These are phyloP conservation scores for Pezicula neosporulosa DNA, from an alignment of 2,329 filamentous ascomycete species.

Conservation along the genomic window DNA sequence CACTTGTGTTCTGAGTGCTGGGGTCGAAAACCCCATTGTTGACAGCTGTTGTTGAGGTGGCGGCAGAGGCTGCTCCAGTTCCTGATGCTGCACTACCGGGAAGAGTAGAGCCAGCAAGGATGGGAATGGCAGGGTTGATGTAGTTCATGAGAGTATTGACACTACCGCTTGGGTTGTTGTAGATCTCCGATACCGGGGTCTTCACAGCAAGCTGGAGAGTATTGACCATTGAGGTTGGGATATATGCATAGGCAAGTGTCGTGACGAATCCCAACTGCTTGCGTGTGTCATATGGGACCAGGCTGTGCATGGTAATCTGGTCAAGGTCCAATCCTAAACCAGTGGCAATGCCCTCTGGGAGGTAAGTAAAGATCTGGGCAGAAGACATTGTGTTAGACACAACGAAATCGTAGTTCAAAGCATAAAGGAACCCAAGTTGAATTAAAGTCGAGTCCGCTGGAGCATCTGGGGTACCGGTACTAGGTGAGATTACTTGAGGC, in stretches of 20 bases:
- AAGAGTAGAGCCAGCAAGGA: constrained; percentile 38
- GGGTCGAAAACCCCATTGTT: constrained; percentile 38
- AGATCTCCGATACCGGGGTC: constrained; percentile 69
- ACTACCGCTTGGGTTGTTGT: constrained; percentile 65
- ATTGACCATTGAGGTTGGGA: constrained; percentile 67
- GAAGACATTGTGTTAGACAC: constrained; percentile 67
- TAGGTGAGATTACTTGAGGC: constrained; percentile 25
- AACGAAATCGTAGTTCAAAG: constrained; percentile 83
- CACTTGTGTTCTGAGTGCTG: constrained; percentile 37
- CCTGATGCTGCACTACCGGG: constrained; percentile 24
- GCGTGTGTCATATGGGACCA: constrained; percentile 75
- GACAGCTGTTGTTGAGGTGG: constrained; percentile 26
- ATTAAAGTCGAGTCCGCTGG: constrained; percentile 63
- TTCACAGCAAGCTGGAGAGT: constrained; percentile 66
- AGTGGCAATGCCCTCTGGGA: constrained; percentile 58
- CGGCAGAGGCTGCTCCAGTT: constrained; percentile 35
- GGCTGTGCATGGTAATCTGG: constrained; percentile 63
- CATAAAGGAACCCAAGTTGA: constrained; percentile 79
- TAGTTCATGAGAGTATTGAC: constrained; percentile 70
- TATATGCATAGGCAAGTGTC: constrained; percentile 73
- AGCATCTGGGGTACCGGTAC: constrained; percentile 9
- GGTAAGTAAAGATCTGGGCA: constrained; percentile 77
- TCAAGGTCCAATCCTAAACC: constrained; percentile 45
- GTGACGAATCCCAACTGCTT: constrained; percentile 72
- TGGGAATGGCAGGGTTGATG: constrained; percentile 74